Evolutionary conservation across 2,329 filamentous ascomycete genomes (phyloP), one percentile per base, ranked within the genome.

Genomic region (Verticillium klebahnii): DNA sequence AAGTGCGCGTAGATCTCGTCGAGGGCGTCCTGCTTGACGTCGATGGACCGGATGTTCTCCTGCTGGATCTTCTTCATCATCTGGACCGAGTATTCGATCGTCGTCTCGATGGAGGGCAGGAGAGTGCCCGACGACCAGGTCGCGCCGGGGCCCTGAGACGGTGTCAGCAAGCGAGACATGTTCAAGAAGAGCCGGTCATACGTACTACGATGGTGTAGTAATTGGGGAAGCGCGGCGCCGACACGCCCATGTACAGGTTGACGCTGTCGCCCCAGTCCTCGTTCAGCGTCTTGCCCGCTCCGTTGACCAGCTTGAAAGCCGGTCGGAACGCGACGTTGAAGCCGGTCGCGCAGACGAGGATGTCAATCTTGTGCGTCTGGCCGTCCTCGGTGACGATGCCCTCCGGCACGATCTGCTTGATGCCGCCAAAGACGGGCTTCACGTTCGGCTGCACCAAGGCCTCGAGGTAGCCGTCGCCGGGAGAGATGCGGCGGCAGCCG

Each of bases 161-260:
- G n/a, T 8, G 9, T 57, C 12, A 52, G 65, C 19, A 61, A 37
- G 32, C 36, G 60, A 37, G 31, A 23, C 36, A 52, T 12, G 14
- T 34, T 31, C 23, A 52, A 23, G 34, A 40, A 58, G 32, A 5
- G 11, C 9, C 37, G 59, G 55, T 54, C 31, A 31, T 19, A 62
- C 58, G 19, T 66, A 68, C 67, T 68, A 74, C 69, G 55, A 73
- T 70, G 7, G 69, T 73, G 58, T 73, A 74, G 60, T 74, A 81
- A 66, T 82, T 82, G 23, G 81, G 81, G 64, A 81, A 80, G 2
- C 76, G 73, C 0, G 78, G 73, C 6, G 76, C 77, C 0, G 77
- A 75, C 11, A 82, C 66, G 6, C 78, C 78, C 5, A 82, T 67
- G 68, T 84, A 84, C 5, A 73, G 74, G 34, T 74, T 71, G 15